phyloP scores from a whole-genome alignment of 2,329 filamentous ascomycete genomes.

The Epicoccum sorghinum region DNA sequence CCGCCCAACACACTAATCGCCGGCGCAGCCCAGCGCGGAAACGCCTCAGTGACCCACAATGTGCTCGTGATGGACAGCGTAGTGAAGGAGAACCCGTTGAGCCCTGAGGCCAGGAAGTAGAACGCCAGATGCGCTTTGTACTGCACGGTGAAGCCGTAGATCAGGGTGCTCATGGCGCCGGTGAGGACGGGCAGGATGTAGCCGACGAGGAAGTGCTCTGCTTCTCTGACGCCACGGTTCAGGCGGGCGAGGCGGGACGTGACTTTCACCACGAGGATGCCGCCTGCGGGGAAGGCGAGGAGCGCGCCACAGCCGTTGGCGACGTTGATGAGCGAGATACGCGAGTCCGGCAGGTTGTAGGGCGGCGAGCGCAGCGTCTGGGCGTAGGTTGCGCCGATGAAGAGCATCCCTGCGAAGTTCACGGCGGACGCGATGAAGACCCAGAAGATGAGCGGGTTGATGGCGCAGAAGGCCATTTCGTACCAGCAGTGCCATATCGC shows the following conservation, averaged over 20 bases:
- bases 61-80: slow-evolving; percentile 33
- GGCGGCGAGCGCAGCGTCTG: slow-evolving; percentile 27
- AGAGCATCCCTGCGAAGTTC: slow-evolving; percentile 40
- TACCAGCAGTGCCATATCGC: slow-evolving; percentile 31
- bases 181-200: slow-evolving; percentile 35
- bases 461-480: slow-evolving; percentile 36
- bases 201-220: slow-evolving; percentile 40
- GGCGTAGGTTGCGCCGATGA: slow-evolving; percentile 35
- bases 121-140: slow-evolving; percentile 17
- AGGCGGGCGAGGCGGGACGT: slow-evolving; percentile 28
- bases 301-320: slow-evolving; percentile 28
- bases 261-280: slow-evolving; percentile 16
- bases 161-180: slow-evolving; percentile 27
- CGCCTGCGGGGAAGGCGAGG: slow-evolving; percentile 21
- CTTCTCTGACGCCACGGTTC: slow-evolving; percentile 38
- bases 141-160: slow-evolving; percentile 35
- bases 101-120: slow-evolving; percentile 36
- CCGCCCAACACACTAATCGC: slow-evolving; percentile 35
- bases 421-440: slow-evolving; percentile 31
- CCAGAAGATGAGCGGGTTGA: slow-evolving; percentile 44
- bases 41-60: slow-evolving; percentile 42
- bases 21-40: slow-evolving; percentile 42
- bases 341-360: slow-evolving; percentile 25
- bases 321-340: slow-evolving; percentile 29
- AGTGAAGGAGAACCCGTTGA: slow-evolving; percentile 37